A percentile compares a stretch with the other conserved stretches of the same genome.
Evolutionary conservation across 768 basidiomycete genomes (phyloP).

Genomic region (Xanthoconium stramineum): DNA sequence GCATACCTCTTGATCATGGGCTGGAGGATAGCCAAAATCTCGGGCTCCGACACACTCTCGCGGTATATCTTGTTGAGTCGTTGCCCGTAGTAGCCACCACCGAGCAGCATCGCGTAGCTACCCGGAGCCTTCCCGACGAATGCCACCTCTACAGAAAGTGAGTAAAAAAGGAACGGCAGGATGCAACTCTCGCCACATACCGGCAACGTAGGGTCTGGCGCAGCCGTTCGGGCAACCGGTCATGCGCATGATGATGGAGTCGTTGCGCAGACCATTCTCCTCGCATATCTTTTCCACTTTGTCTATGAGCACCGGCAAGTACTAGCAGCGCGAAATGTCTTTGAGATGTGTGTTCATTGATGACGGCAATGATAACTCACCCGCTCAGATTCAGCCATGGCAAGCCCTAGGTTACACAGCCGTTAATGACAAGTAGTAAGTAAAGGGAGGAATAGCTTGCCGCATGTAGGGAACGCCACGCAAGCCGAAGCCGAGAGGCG

Average conservation of each 20-base stretch:
- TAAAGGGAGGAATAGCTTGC: constrained; percentile 27
- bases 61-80: constrained; percentile 95
- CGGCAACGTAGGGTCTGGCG: constrained; percentile 89
- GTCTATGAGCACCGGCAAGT: constrained; percentile 86
- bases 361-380: constrained; percentile 32
- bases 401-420: constrained; percentile 43
- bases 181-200: constrained; percentile 34
- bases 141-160: constrained; percentile 66
- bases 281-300: constrained; percentile 96
- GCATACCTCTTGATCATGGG: constrained; percentile 97
- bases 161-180: neutral
- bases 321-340: constrained; percentile 50
- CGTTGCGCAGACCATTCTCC: constrained; percentile 87
- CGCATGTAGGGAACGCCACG: constrained; percentile 96
- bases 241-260: constrained; percentile 98
- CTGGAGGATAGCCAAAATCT: constrained; percentile 82
- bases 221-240: constrained; percentile 96
- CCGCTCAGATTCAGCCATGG: constrained; percentile 77
- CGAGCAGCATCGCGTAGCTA: constrained; percentile 90
- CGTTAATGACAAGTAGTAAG: neutral
- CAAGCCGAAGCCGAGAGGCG: constrained; percentile 92
- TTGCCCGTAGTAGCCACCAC: constrained; percentile 93
- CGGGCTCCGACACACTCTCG: constrained; percentile 85
- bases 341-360: constrained; percentile 26
- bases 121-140: constrained; percentile 97